Percentiles rank a stretch among this genome's conserved stretches.
Conservation (phyloP, 306 rosid species). For the Argentina anserina region DNA sequence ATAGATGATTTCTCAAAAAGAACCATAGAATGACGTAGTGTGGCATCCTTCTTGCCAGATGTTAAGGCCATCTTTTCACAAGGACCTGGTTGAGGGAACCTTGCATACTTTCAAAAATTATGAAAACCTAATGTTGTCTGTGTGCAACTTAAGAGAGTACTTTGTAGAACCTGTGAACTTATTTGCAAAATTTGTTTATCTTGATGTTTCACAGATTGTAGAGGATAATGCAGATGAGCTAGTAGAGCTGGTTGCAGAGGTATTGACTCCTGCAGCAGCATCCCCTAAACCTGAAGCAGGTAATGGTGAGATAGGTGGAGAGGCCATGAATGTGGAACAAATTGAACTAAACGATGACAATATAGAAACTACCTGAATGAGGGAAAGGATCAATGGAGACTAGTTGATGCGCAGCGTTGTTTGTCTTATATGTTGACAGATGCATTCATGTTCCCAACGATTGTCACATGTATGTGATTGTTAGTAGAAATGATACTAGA, state of each 20-base stretch:
- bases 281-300: neutral
- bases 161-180: neutral
- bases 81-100: neutral
- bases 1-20: neutral
- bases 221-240: slow-evolving; percentile 39
- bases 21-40: neutral
- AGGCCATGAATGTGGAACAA: slow-evolving; percentile 9
- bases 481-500: neutral
- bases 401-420: neutral
- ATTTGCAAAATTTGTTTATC: neutral
- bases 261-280: slow-evolving; percentile 30
- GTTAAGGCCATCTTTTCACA: neutral
- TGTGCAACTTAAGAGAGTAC: neutral
- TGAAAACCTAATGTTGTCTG: neutral
- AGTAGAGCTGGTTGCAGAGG: slow-evolving; percentile 41
- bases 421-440: neutral
- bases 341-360: slow-evolving; percentile 14
- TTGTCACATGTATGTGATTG: neutral
- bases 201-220: slow-evolving; percentile 38
- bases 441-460: neutral
- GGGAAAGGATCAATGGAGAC: neutral
- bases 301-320: slow-evolving; percentile 21
- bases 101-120: neutral
- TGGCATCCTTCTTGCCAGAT: neutral
- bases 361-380: neutral